These are phyloP conservation scores for Artemisia princeps DNA, from an alignment of 140 eudicot species.

Conservation along the genomic window DNA sequence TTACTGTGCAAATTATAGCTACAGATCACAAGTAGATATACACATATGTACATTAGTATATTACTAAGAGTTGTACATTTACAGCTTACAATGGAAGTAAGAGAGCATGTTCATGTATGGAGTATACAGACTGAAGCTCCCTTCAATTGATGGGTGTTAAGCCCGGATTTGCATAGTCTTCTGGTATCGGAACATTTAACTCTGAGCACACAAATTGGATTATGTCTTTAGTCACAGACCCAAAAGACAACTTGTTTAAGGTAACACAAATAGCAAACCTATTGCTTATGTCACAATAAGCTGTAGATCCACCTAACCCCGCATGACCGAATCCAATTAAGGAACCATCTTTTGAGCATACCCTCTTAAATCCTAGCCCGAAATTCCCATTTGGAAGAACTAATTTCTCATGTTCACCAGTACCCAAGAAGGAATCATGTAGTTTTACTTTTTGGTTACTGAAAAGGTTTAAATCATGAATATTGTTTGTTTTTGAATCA, in stretches of 20 bases:
- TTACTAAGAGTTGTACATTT: background rate
- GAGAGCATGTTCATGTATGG: slow-evolving; percentile 11
- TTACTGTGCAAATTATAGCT: background rate
- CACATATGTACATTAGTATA: background rate
- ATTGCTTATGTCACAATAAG: slow-evolving; percentile 58
- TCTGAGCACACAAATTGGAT: slow-evolving; percentile 74
- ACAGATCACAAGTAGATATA: slow-evolving; percentile 1
- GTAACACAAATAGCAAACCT: slow-evolving; percentile 79
- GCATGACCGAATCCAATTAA: slow-evolving; percentile 83
- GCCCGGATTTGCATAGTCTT: slow-evolving; percentile 36
- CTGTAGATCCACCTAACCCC: slow-evolving; percentile 92
- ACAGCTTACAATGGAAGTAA: background rate
- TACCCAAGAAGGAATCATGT: slow-evolving; percentile 73
- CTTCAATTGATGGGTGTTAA: slow-evolving; percentile 26
- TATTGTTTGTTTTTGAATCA: slow-evolving; percentile 1
- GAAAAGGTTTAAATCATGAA: slow-evolving; percentile 32
- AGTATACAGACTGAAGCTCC: slow-evolving; percentile 9
- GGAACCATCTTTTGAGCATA: slow-evolving; percentile 48
- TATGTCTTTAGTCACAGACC: slow-evolving; percentile 63
- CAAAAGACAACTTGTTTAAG: slow-evolving; percentile 70
- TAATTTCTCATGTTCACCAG: slow-evolving; percentile 60
- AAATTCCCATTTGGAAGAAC: slow-evolving; percentile 50
- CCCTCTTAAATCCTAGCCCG: slow-evolving; percentile 80
- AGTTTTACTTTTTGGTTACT: slow-evolving; percentile 32
- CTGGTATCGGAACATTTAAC: slow-evolving; percentile 60